phyloP scores from a whole-genome alignment of 495 filamentous ascomycete genomes.

The Antarctomyces pellizariae region DNA sequence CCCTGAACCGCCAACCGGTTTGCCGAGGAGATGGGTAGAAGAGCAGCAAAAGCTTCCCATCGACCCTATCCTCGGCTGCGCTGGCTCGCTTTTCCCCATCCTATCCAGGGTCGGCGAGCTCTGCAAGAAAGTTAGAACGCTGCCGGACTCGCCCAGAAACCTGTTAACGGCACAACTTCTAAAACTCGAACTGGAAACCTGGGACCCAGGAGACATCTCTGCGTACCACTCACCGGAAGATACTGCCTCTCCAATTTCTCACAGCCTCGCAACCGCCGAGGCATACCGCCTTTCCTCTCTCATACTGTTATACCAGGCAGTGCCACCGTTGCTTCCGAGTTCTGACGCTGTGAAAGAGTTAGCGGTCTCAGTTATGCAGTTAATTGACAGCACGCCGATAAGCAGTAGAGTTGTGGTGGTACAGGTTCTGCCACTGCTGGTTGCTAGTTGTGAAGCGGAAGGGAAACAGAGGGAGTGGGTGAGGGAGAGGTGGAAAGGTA shows the following conservation, averaged over 20 bases:
- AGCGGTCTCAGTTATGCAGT: too few species aligned
- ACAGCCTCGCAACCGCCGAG: conserved; percentile 48
- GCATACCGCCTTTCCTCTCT: conserved; percentile 59
- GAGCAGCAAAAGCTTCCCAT: too few species aligned
- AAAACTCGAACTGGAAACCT: conserved; percentile 37
- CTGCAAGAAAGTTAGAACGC: conserved; percentile 36
- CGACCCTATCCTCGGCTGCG: conserved; percentile 58
- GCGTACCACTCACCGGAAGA: conserved; percentile 41
- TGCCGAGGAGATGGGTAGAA: too few species aligned
- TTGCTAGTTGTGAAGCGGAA: conserved; percentile 45
- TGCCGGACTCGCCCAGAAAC: too few species aligned
- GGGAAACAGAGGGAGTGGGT: conserved; percentile 48
- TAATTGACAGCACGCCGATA: conserved; percentile 39
- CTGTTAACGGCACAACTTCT: too few species aligned
- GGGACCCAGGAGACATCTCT: conserved; percentile 28
- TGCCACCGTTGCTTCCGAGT: too few species aligned
- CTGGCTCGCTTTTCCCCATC: conserved; percentile 45
- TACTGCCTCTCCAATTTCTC: conserved; percentile 34
- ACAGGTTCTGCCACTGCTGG: conserved; percentile 54
- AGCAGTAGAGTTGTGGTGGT: conserved; percentile 44
- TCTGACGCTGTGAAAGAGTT: too few species aligned
- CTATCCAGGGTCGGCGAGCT: conserved; percentile 48
- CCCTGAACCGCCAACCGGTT: too few species aligned
- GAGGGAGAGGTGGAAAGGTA: conserved; percentile 34
- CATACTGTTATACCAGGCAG: conserved; percentile 53